These are phyloP conservation scores for Plantago ovata DNA, from an alignment of 257 asterid species.

Conservation along the genomic window DNA sequence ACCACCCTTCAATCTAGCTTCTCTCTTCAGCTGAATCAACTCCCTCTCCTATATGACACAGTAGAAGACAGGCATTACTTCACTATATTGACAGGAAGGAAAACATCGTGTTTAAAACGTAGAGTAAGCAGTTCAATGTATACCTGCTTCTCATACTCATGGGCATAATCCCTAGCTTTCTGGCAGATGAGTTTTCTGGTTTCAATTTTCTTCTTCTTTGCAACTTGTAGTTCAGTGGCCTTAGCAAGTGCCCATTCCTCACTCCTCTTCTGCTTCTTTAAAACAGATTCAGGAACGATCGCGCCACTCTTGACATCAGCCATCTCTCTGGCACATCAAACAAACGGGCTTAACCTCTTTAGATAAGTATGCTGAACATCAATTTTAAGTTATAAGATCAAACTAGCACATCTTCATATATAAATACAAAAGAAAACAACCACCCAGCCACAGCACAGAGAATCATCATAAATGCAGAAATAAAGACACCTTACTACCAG, in stretches of 20 bases:
- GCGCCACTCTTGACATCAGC: constrained; percentile 30
- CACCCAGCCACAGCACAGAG: too few relatives aligned
- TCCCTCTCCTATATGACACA: constrained; percentile 40
- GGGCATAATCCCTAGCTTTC: constrained; percentile 41
- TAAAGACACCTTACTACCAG: too few relatives aligned
- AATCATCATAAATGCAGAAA: too few relatives aligned
- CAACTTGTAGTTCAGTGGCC: constrained; percentile 37
- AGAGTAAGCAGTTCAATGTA: background rate
- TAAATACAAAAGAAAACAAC: background rate
- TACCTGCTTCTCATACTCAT: constrained; percentile 58
- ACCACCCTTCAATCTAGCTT: constrained; percentile 82
- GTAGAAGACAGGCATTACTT: background rate
- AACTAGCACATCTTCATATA: background rate
- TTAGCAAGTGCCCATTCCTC: constrained; percentile 65
- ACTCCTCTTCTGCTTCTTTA: constrained; percentile 69
- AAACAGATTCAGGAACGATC: constrained; percentile 52
- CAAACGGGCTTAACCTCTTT: background rate
- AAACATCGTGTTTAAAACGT: background rate
- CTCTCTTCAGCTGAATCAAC: constrained; percentile 60
- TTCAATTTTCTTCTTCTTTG: constrained; percentile 47
- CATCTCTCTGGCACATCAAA: constrained; percentile 20
- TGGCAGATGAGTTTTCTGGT: constrained; percentile 48
- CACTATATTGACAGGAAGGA: background rate
- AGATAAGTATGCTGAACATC: too few relatives aligned
- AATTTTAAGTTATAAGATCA: background rate